phyloP scores from a whole-genome alignment of 805 yeast species.

The Kodamaea nitidulidarum region DNA sequence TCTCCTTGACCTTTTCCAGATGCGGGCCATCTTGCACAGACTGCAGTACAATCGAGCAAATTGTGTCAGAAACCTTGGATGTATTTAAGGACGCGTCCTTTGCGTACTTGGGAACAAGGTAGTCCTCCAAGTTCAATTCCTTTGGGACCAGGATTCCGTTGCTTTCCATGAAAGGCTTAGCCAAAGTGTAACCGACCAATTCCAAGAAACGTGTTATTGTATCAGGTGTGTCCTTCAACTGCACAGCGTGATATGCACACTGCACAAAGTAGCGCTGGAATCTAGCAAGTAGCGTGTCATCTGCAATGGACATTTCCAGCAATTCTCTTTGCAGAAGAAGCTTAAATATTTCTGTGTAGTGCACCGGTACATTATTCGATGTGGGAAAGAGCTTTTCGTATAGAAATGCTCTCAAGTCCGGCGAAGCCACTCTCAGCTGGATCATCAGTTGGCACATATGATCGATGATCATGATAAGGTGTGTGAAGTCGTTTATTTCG shows the following conservation, averaged over 20 bases:
- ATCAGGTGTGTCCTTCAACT: constrained; percentile 4
- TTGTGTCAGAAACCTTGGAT: constrained; percentile 1
- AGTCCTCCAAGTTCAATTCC: constrained; percentile 14
- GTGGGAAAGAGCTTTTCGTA: not conserved
- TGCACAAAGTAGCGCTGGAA: constrained; percentile 7
- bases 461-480: constrained; percentile 10
- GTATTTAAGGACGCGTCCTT: constrained; percentile 7
- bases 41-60: constrained; percentile 2
- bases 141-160: constrained; percentile 14
- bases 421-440: not conserved
- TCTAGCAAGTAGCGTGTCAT: constrained; percentile 2
- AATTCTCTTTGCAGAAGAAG: constrained; percentile 9
- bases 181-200: constrained; percentile 19
- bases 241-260: constrained; percentile 14
- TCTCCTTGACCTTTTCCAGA: not conserved
- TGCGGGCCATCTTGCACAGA: not conserved
- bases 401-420: not conserved
- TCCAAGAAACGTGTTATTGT: constrained; percentile 14
- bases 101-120: constrained; percentile 14
- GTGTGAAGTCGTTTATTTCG: constrained; percentile 12
- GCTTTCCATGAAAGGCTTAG: constrained; percentile 12
- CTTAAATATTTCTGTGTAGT: constrained; percentile 12
- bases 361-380: not conserved
- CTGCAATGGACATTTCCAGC: not conserved
- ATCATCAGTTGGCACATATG: constrained; percentile 7